Base-by-base conservation (phyloP, 1,284 basidiomycete species). In the Vanrija sp. region DNA sequence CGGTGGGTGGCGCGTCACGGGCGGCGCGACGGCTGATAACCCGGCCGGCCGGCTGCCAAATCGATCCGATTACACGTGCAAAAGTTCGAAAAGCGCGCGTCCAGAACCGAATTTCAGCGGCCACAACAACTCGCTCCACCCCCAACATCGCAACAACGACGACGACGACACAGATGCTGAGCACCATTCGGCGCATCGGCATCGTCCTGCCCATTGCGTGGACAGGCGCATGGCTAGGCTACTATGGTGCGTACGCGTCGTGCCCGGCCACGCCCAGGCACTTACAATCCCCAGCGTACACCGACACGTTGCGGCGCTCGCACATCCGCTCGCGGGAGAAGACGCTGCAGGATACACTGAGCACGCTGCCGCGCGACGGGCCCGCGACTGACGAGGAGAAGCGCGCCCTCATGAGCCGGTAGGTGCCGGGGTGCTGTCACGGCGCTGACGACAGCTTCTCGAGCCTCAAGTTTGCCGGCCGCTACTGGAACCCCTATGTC, bases 401-500 rank as follows among this genome's bases (percentile, higher is more conserved):
- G 51, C 65, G 65, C 12, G 69, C 73, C 1, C 66, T 79, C 52
- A 73, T 68, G 60, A 61, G 65, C n/a, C 64, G 75, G 61, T 79
- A 58, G 51, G 69, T 61, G 3, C 14, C 21, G 15, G 19, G 5
- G 15, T 9, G 2, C 29, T 50, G 26, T 15, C 7, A 7, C 26
- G 14, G 1, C 16, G 52, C 38, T 45, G 26, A 47, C 18, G 21
- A 14, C 58, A 75, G 71, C 10, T 74, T 69, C 55, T 52, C 66
- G 25, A 70, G 68, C 51, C 52, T 72, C 40, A 63, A 65, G 54
- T 74, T 68, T 50, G 71, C 71, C 6, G 73, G 73, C 21, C 54
- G 73, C 38, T 73, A 68, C 57, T 74, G 73, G 63, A 80, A 80
- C 60, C 77, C 78, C 3, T 76, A 78, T 47, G 70, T 72, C 10